Base-by-base conservation (phyloP, 148 eudicot genomes). In the Cornus controversa region DNA sequence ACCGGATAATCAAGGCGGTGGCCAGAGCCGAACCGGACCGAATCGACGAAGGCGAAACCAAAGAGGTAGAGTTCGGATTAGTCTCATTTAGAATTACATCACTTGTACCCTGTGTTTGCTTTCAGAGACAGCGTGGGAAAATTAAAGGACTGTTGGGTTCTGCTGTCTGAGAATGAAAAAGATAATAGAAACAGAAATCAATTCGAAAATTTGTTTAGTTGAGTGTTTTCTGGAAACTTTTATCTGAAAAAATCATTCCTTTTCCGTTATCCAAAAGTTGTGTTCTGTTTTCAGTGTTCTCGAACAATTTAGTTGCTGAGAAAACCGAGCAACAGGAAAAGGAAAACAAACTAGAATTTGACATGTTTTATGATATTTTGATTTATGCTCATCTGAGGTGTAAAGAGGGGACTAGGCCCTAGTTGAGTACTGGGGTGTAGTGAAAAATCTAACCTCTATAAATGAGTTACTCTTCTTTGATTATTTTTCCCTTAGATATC, bases 11-110 rank as follows among this genome's bases (percentile, higher is more conserved):
- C 62, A 80, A 76, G 77, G 85, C 86, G 22, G 85, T 88, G 75
- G 83, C 86, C 20, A 82, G 85, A 40, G 85, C 86, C 14, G 91
- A 89, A 72, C 86, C 83, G 37, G 87, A 81, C 77, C 77, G 73
- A 53, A 67, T 87, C 75, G 87, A 77, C 78, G 88, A 85, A 73
- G 80, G 70, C 22, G 70, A 73, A 31, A 45, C 22, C 42, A 65
- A 83, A 36, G 85, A 89, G 92, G 94, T 91, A 81, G 81, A 79
- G 45, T 40, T 77, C 54, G 24, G 6, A 28, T 23, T 62, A n/a
- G 16, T 24, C 5, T 23, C 0, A 13, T 25, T 60, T 6, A 11
- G 13, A 73, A 60, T n/a, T 60, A 13, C 6, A 16, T 31, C 9
- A 4, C 60, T 58, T 60, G 58, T 50, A 15, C 20, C 18, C 42